These are phyloP conservation scores for Phytopythium litorale DNA, from an alignment of 352 stramenopile genomes.

Conservation along the genomic window DNA sequence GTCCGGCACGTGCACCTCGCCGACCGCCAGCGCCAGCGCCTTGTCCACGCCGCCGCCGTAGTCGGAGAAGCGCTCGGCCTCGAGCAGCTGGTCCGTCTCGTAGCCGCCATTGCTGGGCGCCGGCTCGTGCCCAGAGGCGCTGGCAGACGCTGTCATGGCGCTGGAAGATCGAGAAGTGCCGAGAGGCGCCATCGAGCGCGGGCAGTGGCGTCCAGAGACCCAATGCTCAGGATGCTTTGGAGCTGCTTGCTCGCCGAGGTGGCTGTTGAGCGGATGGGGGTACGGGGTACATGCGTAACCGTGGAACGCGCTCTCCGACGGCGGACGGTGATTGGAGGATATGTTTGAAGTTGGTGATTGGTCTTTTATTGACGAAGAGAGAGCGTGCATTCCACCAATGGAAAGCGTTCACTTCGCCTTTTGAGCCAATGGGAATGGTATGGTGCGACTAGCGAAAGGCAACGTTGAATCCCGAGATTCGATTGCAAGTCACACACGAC, in stretches of 20 bases:
- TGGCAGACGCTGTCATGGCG: slow-evolving; percentile 2
- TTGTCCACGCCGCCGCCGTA: slow-evolving; percentile 50
- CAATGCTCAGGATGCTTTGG: neutral
- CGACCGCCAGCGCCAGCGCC: slow-evolving; percentile 37
- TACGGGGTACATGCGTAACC: no score
- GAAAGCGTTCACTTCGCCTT: neutral
- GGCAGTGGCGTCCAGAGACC: neutral
- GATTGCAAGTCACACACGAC: neutral
- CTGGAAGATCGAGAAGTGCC: neutral
- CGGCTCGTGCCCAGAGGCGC: neutral
- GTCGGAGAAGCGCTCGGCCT: neutral
- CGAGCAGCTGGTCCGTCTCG: slow-evolving; percentile 3
- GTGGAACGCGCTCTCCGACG: neutral
- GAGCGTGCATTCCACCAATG: slow-evolving; percentile 4
- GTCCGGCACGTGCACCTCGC: slow-evolving; percentile 48
- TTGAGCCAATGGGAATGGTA: neutral
- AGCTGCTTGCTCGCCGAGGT: neutral
- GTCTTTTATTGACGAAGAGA: slow-evolving; percentile 1
- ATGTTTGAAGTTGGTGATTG: slow-evolving; percentile 3
- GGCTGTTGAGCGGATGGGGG: no score
- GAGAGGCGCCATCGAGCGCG: neutral
- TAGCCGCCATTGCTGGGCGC: neutral
- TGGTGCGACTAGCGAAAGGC: slow-evolving; percentile 5
- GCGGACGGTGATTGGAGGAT: neutral
- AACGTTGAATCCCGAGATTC: slow-evolving; percentile 7